Percentiles rank a stretch among this genome's conserved stretches.
phyloP scores from a whole-genome alignment of 1,284 basidiomycete species.

The Rhodotorula sp. region DNA sequence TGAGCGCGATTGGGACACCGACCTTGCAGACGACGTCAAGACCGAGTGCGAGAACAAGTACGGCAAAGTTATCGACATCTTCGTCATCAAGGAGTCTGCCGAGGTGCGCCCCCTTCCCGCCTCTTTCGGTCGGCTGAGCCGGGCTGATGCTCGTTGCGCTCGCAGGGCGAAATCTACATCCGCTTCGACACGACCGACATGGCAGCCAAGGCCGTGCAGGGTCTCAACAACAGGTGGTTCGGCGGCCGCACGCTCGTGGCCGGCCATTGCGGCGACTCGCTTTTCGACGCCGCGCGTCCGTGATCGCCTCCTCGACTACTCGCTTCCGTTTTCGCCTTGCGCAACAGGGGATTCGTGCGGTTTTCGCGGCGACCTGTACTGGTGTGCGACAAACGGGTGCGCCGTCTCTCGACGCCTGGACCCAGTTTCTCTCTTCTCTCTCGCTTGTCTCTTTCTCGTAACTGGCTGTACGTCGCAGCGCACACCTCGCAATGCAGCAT shows the following conservation, averaged over 20 bases:
- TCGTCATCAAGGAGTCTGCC: constrained; percentile 84
- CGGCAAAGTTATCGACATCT: constrained; percentile 79
- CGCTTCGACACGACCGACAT: constrained; percentile 77
- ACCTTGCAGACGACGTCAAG: constrained; percentile 93
- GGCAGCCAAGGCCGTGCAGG: constrained; percentile 78
- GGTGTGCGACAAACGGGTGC: not conserved
- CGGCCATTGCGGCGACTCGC: constrained; percentile 45
- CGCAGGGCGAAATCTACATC: constrained; percentile 92
- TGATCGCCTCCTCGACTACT: not conserved
- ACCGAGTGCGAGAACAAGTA: constrained; percentile 86
- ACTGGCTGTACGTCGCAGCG: no score
- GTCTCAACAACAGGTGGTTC: constrained; percentile 93
- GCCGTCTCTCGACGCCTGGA: not conserved
- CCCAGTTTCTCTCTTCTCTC: not conserved
- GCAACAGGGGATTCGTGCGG: not conserved
- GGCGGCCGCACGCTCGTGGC: constrained; percentile 83
- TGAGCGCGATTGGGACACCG: constrained; percentile 92
- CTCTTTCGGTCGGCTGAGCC: constrained; percentile 25
- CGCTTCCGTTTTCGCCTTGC: not conserved
- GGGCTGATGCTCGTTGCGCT: no score
- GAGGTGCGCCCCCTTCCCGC: constrained; percentile 56
- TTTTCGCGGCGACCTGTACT: no score
- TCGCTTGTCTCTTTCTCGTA: not conserved
- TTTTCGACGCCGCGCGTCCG: constrained; percentile 33
- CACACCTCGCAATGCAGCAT: no score